phyloP scores from a whole-genome alignment of 257 asterid species.

The Solanum rostratum region DNA sequence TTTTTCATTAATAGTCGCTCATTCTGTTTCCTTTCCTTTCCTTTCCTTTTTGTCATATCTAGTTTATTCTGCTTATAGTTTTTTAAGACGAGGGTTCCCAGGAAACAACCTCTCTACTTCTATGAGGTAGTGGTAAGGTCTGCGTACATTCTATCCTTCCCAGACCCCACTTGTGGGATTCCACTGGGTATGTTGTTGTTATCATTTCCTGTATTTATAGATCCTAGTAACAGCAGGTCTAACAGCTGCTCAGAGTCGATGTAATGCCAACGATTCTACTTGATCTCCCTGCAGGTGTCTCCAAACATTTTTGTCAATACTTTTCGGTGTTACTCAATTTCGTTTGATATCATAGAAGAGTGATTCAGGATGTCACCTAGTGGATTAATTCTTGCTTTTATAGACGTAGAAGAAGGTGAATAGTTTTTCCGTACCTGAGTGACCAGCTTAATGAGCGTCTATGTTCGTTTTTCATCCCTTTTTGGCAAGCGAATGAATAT shows the following conservation, averaged over 20 bases:
- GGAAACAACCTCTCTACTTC: too few relatives aligned
- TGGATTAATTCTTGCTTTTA: background rate
- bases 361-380: background rate
- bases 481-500: background rate
- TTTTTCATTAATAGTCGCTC: too few relatives aligned
- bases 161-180: too few relatives aligned
- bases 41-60: too few relatives aligned
- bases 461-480: background rate
- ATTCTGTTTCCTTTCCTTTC: too few relatives aligned
- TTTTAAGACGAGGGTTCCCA: too few relatives aligned
- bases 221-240: too few relatives aligned
- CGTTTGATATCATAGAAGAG: background rate
- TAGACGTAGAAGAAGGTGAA: background rate
- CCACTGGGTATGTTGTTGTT: too few relatives aligned
- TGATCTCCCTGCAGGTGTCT: background rate
- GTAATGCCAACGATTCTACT: background rate
- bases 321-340: background rate
- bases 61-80: too few relatives aligned
- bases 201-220: too few relatives aligned
- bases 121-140: too few relatives aligned
- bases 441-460: background rate
- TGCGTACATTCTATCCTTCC: too few relatives aligned
- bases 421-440: background rate
- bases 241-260: background rate
- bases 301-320: background rate